Evolutionary conservation across 176 grass and related monocot genomes (phyloP).

Genomic region (Triticum dicoccoides): DNA sequence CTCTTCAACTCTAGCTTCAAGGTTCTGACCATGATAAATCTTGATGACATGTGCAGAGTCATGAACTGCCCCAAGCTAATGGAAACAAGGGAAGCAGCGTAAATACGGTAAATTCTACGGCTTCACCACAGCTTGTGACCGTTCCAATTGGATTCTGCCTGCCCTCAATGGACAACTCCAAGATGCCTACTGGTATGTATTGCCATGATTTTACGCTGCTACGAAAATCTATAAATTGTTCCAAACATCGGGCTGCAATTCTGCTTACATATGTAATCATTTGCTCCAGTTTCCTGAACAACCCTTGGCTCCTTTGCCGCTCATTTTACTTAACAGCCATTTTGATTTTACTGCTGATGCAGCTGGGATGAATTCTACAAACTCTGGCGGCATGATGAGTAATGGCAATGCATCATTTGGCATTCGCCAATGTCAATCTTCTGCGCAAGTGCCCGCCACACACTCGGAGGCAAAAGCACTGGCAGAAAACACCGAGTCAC

Average conservation of each 20-base stretch:
- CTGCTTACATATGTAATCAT: background rate
- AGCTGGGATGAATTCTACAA: conserved; percentile 35
- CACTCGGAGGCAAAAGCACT: conserved; percentile 18
- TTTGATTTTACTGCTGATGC: conserved; percentile 24
- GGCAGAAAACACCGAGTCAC: conserved; percentile 11
- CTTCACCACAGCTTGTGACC: conserved; percentile 40
- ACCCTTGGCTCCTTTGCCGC: background rate
- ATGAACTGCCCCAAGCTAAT: conserved; percentile 46
- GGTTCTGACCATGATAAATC: conserved; percentile 15
- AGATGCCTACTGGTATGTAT: conserved; percentile 37
- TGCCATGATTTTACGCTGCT: conserved; percentile 19
- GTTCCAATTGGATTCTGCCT: conserved; percentile 59
- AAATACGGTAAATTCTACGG: conserved; percentile 21
- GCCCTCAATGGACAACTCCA: conserved; percentile 34
- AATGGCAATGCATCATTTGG: conserved; percentile 39
- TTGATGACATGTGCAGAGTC: conserved; percentile 45
- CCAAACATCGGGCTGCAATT: background rate
- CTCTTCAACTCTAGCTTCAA: conserved; percentile 8
- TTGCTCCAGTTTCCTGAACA: background rate
- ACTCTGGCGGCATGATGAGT: background rate
- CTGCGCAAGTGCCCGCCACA: conserved; percentile 17
- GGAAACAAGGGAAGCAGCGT: conserved; percentile 22
- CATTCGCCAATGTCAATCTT: conserved; percentile 24
- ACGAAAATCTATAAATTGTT: background rate
- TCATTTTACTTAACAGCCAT: conserved; percentile 9